Percentiles rank a stretch among this genome's conserved stretches.
Evolutionary conservation across 179 eudicot genomes (phyloP).

Genomic region (Carnegiea gigantea): DNA sequence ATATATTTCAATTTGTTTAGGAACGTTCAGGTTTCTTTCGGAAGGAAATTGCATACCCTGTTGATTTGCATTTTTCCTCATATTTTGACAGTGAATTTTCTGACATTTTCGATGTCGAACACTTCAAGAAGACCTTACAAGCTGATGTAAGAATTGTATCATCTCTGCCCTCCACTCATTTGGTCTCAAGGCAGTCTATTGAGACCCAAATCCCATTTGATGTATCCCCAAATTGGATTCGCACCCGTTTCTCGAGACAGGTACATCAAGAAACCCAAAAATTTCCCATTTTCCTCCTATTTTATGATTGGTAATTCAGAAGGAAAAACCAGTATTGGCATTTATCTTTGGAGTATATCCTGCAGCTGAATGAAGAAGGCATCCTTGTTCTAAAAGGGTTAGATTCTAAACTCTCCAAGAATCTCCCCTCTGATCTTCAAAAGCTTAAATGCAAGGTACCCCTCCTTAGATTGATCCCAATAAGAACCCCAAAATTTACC

Average conservation of each 20-base stretch:
- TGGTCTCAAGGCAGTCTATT: constrained; percentile 57
- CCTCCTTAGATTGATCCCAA: neutral
- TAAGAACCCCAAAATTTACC: neutral
- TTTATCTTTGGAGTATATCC: constrained; percentile 7
- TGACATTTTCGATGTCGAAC: constrained; percentile 73
- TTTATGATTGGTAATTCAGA: neutral
- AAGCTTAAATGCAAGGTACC: constrained; percentile 72
- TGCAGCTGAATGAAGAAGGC: constrained; percentile 70
- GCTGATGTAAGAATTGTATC: constrained; percentile 74
- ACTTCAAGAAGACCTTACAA: constrained; percentile 73
- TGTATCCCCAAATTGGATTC: constrained; percentile 75
- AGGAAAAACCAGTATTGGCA: neutral
- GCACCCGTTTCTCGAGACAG: constrained; percentile 63
- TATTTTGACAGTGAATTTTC: constrained; percentile 59
- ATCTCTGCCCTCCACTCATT: constrained; percentile 69
- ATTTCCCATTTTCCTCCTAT: neutral
- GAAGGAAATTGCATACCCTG: neutral
- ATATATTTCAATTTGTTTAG: neutral
- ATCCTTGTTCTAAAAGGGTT: constrained; percentile 63
- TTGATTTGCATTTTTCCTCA: neutral
- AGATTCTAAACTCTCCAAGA: constrained; percentile 77
- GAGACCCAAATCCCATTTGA: constrained; percentile 63
- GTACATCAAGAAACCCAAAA: constrained; percentile 27
- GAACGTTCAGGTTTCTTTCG: neutral
- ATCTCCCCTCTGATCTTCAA: constrained; percentile 73